phyloP scores from a whole-genome alignment of 768 basidiomycete genomes.

The Coprinellus micaceus region DNA sequence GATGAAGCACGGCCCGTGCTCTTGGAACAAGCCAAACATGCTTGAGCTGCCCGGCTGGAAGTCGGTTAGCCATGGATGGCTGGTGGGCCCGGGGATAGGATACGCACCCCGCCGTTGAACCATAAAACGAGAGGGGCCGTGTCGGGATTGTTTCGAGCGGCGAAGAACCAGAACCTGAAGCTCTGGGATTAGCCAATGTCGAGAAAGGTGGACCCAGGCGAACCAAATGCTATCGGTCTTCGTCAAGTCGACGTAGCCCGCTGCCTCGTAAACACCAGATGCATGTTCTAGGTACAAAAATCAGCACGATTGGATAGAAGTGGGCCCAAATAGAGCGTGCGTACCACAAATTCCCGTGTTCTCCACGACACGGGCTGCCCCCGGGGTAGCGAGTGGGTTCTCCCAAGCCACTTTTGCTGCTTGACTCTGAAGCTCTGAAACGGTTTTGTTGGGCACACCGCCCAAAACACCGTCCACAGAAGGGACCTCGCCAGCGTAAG shows the following conservation, averaged over 20 bases:
- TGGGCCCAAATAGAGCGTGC: not conserved
- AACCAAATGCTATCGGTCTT: slow-evolving; percentile 58
- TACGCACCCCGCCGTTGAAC: slow-evolving; percentile 62
- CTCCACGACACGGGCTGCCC: slow-evolving; percentile 29
- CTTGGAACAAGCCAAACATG: slow-evolving; percentile 68
- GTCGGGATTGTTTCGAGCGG: slow-evolving; percentile 54
- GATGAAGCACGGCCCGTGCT: slow-evolving; percentile 71
- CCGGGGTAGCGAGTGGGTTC: not conserved
- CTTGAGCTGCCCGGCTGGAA: slow-evolving; percentile 51
- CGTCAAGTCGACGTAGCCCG: slow-evolving; percentile 61
- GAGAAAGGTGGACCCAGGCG: no score
- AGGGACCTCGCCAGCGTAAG: slow-evolving; percentile 40
- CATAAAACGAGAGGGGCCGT: slow-evolving; percentile 62
- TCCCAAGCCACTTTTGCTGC: not conserved
- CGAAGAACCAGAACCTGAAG: slow-evolving; percentile 70
- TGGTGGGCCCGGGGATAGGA: no score
- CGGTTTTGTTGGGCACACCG: slow-evolving; percentile 31
- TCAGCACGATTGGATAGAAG: not conserved
- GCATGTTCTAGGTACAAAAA: slow-evolving; percentile 45
- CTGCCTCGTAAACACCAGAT: slow-evolving; percentile 56
- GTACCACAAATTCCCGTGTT: slow-evolving; percentile 61
- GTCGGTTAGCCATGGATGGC: no score
- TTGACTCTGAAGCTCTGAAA: slow-evolving; percentile 7
- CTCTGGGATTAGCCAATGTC: no score
- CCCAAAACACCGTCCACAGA: slow-evolving; percentile 48